Base-by-base conservation (phyloP, 768 basidiomycete genomes). In the Kwoniella sp. region DNA sequence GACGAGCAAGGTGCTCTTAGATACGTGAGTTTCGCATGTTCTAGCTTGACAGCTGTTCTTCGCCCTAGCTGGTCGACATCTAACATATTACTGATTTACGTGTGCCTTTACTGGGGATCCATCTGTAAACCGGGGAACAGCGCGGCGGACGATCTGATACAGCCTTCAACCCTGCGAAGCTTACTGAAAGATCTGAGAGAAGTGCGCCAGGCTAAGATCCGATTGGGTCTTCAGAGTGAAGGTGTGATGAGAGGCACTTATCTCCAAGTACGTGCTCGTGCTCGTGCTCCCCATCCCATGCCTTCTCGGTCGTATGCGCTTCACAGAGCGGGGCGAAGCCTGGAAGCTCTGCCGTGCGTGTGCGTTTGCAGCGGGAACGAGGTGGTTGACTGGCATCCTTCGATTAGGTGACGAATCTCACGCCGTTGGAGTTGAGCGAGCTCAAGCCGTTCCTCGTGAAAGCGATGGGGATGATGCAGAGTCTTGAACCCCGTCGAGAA, bases 161-260 rank as follows among this genome's bases (percentile, higher is more conserved):
- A 88, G 63, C 87, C 93, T 3, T 92, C 96, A 61, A 90, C 87
- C 70, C 83, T 98, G 23, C 86, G 91, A 4, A 88, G 88, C 4
- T 82, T 98, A 1, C 85, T 98, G 22, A 94, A 98, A 79, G 93
- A 96, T 76, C 84, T 98, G n/a, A 89, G 94, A 13, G 94, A 98
- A 83, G 92, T 91, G 13, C 86, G 96, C 41, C 95, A 97, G 79
- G 90, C 93, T 8, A 99, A 99, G 77, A 89, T 90, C 82, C 83
- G 94, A 66, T 87, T 90, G 60, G 93, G 93, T 84, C 82, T 98
- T 1, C 84, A 85, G 65, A 86, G 67, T 29, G 73, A 77, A 62
- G 76, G 76, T 29, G 76, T 77, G 12, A 75, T 77, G 73, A 52
- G 72, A 37, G 76, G 76, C 1, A 68, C 58, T 22, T 77, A 77